These are phyloP conservation scores for Populus euphratica DNA, from an alignment of 345 rosid genomes.

Conservation along the genomic window DNA sequence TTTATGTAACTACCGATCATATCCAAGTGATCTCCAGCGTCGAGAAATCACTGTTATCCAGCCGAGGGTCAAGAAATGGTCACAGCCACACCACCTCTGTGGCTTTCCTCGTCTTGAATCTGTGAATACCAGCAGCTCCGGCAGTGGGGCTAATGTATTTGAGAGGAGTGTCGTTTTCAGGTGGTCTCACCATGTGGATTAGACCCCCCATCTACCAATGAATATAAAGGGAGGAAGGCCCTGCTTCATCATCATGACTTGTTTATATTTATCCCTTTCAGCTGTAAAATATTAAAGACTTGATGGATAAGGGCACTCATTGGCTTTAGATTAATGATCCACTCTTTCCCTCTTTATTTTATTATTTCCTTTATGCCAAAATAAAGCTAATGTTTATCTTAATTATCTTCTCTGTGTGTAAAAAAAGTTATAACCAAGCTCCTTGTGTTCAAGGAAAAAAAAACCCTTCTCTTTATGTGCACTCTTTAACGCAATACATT, in stretches of 20 bases:
- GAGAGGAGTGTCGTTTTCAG: neutral
- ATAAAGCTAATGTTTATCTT: neutral
- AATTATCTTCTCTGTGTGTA: neutral
- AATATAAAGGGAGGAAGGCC: neutral
- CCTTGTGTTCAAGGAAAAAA: neutral
- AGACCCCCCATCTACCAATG: slow-evolving; percentile 6
- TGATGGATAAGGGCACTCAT: slow-evolving; percentile 18
- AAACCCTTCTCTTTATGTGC: neutral
- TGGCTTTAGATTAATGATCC: neutral
- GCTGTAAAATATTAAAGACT: neutral
- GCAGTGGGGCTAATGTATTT: neutral
- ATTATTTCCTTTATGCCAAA: neutral
- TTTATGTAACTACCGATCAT: neutral
- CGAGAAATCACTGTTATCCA: neutral
- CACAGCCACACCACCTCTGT: neutral
- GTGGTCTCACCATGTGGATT: neutral
- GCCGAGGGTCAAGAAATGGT: neutral
- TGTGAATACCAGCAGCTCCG: neutral
- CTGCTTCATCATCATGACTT: neutral
- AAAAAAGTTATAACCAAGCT: neutral
- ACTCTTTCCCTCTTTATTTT: neutral
- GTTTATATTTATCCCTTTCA: neutral
- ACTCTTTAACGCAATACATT: neutral
- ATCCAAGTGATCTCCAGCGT: neutral
- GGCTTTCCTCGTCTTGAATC: neutral